A percentile compares a stretch with the other conserved stretches of the same genome.
Conservation (phyloP, 805 yeast species). For the Candida coleopterorum region DNA sequence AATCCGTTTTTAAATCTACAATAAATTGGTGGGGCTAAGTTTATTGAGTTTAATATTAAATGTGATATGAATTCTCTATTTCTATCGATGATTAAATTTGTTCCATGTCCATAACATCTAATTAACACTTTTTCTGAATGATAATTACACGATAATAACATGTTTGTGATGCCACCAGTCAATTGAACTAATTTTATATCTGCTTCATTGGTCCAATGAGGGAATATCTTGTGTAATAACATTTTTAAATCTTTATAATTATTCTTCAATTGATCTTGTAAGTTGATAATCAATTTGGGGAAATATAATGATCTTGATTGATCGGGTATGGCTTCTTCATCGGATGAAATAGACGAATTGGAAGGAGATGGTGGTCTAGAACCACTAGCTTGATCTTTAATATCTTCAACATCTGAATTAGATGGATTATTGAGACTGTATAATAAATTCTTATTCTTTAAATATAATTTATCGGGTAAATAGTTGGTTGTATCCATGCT, state of each 20-base stretch:
- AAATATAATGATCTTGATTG: slow-evolving; percentile 41
- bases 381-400: not conserved
- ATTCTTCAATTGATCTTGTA: slow-evolving; percentile 30
- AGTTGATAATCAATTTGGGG: slow-evolving; percentile 38
- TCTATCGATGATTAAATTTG: slow-evolving; percentile 66
- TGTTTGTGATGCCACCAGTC: slow-evolving; percentile 63
- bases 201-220: slow-evolving; percentile 30
- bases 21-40: slow-evolving; percentile 64
- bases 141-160: slow-evolving; percentile 47
- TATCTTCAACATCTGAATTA: slow-evolving; percentile 28
- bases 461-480: slow-evolving; percentile 12
- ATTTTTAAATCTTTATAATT: slow-evolving; percentile 33
- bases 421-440: slow-evolving; percentile 33
- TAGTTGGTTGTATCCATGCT: slow-evolving; percentile 8
- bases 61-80: slow-evolving; percentile 73
- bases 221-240: slow-evolving; percentile 41
- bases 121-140: slow-evolving; percentile 39
- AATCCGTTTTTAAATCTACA: slow-evolving; percentile 70
- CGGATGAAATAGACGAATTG: no score
- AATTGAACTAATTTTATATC: slow-evolving; percentile 38
- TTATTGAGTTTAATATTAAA: slow-evolving; percentile 51
- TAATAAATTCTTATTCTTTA: slow-evolving; percentile 25
- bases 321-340: slow-evolving; percentile 1
- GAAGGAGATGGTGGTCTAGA: slow-evolving; percentile 5
- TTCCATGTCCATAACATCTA: slow-evolving; percentile 72